Base-by-base conservation (phyloP, 139 green algal species). In the Chlamydomonas schloesseri region DNA sequence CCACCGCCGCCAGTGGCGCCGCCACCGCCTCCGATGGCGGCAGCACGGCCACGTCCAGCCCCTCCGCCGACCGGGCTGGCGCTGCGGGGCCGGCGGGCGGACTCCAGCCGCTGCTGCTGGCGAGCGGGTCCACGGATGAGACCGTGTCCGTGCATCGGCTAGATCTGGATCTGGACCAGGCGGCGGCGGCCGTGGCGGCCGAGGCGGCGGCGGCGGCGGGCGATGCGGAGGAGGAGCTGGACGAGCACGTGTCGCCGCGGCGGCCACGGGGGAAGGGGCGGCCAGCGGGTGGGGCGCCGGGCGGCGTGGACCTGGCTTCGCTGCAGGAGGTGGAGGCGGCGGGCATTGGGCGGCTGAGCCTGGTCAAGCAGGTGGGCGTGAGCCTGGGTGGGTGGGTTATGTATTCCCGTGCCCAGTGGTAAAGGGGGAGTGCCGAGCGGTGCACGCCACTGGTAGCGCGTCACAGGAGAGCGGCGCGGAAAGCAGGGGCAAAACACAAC, bases 51-150 rank as follows among this genome's bases (percentile, higher is more conserved):
- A 21, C 55, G 8, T 21, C 55, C 55, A 24, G 18, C 18, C 18
- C 55, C 20, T 4, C 55, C 14, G 55, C 17, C 55, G 55, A 8
- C 17, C 58, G 29, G 20, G 31, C 89, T 80, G 87, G 21, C 20
- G 0, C 53, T 62, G 0, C 69, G 81, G 1, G 81, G 72, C 31
- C 4, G 13, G 4, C 53, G 81, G 53, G 70, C 37, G 70, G 73
- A 9, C 11, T 23, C 17, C 57, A 20, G 29, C 8, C 46, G 78
- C 46, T 84, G 60, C 64, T 84, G 23, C 81, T 94, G 29, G 84
- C 82, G 2, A 88, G 71, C 23, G 89, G 37, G 23, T 90, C 82
- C 31, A 92, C 85, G 73, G 93, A 96, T 37, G 55, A 89, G 20
- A 88, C 65, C 2, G 58, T 94, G 29, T 82, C 50, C 0, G 46